Evolutionary conservation across 169 alveolate species (phyloP), one percentile per base, ranked within the genome.

Genomic region (Blepharisma undulans): DNA sequence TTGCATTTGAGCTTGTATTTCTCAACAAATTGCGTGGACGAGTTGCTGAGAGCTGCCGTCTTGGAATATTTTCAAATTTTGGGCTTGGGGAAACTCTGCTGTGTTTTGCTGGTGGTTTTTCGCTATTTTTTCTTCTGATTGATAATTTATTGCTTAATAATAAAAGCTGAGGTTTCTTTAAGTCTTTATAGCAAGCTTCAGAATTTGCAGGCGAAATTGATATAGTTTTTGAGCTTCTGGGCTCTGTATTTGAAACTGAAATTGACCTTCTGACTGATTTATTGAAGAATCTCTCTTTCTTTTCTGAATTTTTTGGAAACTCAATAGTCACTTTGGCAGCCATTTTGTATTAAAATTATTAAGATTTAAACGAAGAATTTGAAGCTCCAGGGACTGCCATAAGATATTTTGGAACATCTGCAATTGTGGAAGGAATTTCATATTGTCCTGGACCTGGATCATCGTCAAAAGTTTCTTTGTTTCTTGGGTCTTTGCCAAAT

Each of bases 361-460:
- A 48, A 5, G 66, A 48, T 48, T 48, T 48, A 48, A 48, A 48
- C 66, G 66, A 48, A 48, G 66, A 48, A 48, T 48, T 48, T 48
- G 66, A 74, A 48, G 66, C 66, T 48, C 66, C 66, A 48, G 66
- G 66, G 66, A 48, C 66, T 48, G 66, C 66, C 66, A 48, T 48
- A 48, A 88, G 77, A 48, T 88, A 88, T 22, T 33, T 74, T 5
- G 92, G 92, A 33, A 76, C 92, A 48, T 72, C 92, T 72, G 82
- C 87, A 34, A 88, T 25, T 34, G 92, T 36, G 27, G 87, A 36
- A 19, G 76, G 76, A 21, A 88, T 76, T 22, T 88, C 92, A 76
- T 88, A 88, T 3, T 19, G 21, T 14, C 92, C 92, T 12, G 92
- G 92, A 22, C 92, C 92, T 19, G 87, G 87, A 3, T 33, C 87